These are phyloP conservation scores for Leccinum variabile DNA, from an alignment of 1,284 basidiomycete genomes.

Conservation along the genomic window DNA sequence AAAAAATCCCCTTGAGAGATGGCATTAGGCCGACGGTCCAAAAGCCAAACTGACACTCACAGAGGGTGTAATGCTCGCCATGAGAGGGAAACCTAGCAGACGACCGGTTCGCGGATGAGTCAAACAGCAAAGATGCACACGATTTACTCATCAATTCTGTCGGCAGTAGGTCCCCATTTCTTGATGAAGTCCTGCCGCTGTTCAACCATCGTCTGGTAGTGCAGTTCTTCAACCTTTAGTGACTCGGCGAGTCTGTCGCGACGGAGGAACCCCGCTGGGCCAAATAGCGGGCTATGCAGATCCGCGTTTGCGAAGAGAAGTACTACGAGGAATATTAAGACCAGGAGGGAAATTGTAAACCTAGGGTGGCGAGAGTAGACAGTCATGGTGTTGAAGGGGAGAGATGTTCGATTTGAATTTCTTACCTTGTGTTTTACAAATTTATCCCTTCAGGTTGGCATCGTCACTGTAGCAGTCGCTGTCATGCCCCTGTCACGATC, in stretches of 20 bases:
- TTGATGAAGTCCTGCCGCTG: conserved; percentile 25
- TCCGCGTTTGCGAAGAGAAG: conserved; percentile 31
- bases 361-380: conserved; percentile 34
- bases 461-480: no score
- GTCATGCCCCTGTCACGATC: neutral
- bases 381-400: conserved; percentile 23
- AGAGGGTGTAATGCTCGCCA: conserved; percentile 38
- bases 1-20: conserved; percentile 48
- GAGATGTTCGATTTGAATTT: conserved; percentile 4
- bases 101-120: neutral
- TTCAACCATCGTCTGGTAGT: conserved; percentile 24
- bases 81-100: conserved; percentile 30
- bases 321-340: conserved; percentile 30
- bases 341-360: conserved; percentile 32
- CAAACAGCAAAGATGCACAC: neutral
- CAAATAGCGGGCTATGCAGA: conserved; percentile 2
- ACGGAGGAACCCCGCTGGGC: conserved; percentile 5
- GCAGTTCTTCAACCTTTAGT: conserved; percentile 23
- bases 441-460: no score
- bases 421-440: no score
- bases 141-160: conserved; percentile 32
- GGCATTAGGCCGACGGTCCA: conserved; percentile 4
- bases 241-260: conserved; percentile 10
- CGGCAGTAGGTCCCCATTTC: conserved; percentile 36
- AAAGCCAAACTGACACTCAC: conserved; percentile 19